These are phyloP conservation scores for Neonectria sp. DNA, from an alignment of 2,329 filamentous ascomycete genomes.

Conservation along the genomic window DNA sequence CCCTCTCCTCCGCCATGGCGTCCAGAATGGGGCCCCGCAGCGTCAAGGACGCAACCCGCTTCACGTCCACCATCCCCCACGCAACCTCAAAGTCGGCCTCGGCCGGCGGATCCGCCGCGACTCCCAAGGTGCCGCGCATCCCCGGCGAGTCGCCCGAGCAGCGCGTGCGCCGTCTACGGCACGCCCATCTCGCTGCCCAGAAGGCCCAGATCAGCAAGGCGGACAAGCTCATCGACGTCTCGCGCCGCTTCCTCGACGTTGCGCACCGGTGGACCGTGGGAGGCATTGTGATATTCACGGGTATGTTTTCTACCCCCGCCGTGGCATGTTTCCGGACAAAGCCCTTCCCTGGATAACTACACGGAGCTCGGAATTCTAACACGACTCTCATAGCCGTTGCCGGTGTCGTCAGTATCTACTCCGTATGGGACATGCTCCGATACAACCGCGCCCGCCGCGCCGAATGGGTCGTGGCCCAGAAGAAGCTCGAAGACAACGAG, in stretches of 20 bases:
- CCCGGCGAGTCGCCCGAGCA: slow-evolving; percentile 76
- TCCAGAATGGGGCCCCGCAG: slow-evolving; percentile 72
- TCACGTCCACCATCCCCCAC: slow-evolving; percentile 69
- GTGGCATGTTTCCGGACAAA: no score
- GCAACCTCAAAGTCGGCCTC: slow-evolving; percentile 74
- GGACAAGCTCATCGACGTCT: slow-evolving; percentile 64
- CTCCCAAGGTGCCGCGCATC: slow-evolving; percentile 49
- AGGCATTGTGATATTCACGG: slow-evolving; percentile 70
- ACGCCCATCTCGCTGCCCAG: slow-evolving; percentile 77
- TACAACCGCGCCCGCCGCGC: slow-evolving; percentile 73
- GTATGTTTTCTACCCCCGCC: slow-evolving; percentile 54
- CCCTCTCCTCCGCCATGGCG: slow-evolving; percentile 52
- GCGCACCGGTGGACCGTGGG: slow-evolving; percentile 70
- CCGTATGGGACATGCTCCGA: slow-evolving; percentile 73
- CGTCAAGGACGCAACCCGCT: slow-evolving; percentile 85
- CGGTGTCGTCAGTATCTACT: slow-evolving; percentile 70
- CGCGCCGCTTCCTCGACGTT: slow-evolving; percentile 67
- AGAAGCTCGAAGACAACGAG: slow-evolving; percentile 67
- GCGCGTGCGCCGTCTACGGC: slow-evolving; percentile 77
- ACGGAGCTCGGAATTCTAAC: slow-evolving; percentile 12
- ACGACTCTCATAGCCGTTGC: slow-evolving; percentile 62
- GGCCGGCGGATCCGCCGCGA: slow-evolving; percentile 54
- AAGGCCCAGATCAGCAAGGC: slow-evolving; percentile 69
- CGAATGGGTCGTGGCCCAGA: slow-evolving; percentile 71
- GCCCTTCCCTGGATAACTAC: not conserved